These are phyloP conservation scores for Ophiosphaerella herpotricha DNA, from an alignment of 2,329 filamentous ascomycete genomes.

Conservation along the genomic window DNA sequence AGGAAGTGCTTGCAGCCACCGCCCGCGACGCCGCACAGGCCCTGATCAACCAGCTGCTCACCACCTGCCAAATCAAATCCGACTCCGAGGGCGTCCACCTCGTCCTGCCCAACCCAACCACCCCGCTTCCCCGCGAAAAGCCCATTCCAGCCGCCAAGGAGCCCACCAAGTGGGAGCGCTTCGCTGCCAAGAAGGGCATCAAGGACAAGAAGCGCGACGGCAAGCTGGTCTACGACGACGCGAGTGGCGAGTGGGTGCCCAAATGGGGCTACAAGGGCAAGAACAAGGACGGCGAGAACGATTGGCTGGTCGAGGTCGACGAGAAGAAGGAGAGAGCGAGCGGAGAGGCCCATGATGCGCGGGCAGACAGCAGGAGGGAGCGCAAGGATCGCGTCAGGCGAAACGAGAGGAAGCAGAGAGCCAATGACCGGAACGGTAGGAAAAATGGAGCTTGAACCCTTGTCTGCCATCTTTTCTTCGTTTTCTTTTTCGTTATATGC, in stretches of 20 bases:
- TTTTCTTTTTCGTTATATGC: background rate
- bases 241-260: constrained; percentile 82
- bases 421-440: constrained; percentile 69
- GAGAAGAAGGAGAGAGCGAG: constrained; percentile 69
- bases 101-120: constrained; percentile 71
- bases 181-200: constrained; percentile 97
- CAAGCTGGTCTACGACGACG: constrained; percentile 84
- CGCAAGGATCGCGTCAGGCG: constrained; percentile 54
- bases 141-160: constrained; percentile 80
- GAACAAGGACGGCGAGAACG: constrained; percentile 80
- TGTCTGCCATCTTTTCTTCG: background rate
- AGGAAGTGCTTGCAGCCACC: constrained; percentile 70
- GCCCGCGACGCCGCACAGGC: constrained; percentile 90
- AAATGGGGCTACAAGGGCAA: constrained; percentile 95
- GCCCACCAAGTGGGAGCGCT: constrained; percentile 93
- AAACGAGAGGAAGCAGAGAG: constrained; percentile 50
- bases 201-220: constrained; percentile 82
- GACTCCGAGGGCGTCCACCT: constrained; percentile 74
- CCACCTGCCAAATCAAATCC: constrained; percentile 78
- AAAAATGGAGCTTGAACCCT: constrained; percentile 38
- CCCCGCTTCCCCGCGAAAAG: constrained; percentile 85
- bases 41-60: constrained; percentile 92
- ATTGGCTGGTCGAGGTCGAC: constrained; percentile 94
- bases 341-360: constrained; percentile 62
- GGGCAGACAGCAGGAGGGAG: constrained; percentile 65